Percentiles rank a stretch among this genome's conserved stretches.
Conservation (phyloP, 345 rosid genomes). For the Eucalyptus tenuipes region DNA sequence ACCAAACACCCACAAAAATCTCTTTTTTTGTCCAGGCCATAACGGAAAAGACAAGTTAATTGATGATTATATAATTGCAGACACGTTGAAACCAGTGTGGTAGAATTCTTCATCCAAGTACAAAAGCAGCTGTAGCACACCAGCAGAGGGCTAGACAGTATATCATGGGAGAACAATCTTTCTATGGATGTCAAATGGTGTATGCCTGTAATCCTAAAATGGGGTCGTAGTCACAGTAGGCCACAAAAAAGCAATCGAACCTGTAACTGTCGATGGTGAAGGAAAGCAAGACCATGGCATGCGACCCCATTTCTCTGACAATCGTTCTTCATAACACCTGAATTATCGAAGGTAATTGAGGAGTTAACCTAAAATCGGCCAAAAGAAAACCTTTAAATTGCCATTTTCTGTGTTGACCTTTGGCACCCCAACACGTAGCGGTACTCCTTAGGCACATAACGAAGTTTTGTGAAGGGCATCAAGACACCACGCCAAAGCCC, state of each 20-base stretch:
- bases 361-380: background rate
- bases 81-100: background rate
- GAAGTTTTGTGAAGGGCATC: conserved; percentile 31
- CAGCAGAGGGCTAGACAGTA: background rate
- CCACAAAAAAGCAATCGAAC: conserved; percentile 5
- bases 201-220: background rate
- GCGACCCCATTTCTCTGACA: conserved; percentile 24
- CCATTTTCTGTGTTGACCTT: conserved; percentile 22
- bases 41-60: background rate
- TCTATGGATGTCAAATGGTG: background rate
- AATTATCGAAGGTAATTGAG: background rate
- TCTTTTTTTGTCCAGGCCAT: background rate
- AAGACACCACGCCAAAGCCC: conserved; percentile 63
- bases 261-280: conserved; percentile 51
- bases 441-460: conserved; percentile 23
- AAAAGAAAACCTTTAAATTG: background rate
- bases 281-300: conserved; percentile 62
- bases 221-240: background rate
- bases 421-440: conserved; percentile 16
- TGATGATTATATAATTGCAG: background rate
- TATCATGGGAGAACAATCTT: background rate
- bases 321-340: conserved; percentile 43
- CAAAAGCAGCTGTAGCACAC: background rate
- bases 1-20: background rate
- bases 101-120: background rate